Base-by-base conservation (phyloP, 2,329 filamentous ascomycete genomes). In the Colletotrichum limetticola region DNA sequence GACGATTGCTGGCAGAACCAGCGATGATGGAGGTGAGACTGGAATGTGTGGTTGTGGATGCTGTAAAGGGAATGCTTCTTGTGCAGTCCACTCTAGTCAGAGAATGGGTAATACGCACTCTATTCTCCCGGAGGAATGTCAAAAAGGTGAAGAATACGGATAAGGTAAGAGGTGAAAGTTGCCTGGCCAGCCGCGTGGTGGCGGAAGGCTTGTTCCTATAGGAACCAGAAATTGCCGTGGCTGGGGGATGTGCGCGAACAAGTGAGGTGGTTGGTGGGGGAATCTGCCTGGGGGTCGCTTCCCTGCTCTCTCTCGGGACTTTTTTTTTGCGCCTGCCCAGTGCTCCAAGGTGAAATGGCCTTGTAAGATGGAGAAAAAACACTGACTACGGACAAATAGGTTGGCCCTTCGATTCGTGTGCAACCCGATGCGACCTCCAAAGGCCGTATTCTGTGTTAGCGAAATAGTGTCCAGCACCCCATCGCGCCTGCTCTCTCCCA, bases 221-320 rank as follows among this genome's bases (percentile, higher is more conserved):
- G 77, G 73, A 78, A 78, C 77, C 68, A 71, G 70, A 76, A 74
- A 75, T 64, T 66, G 63, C 70, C 55, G 76, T 76, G 76, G 75
- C 75, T 76, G 75, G 76, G 72, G 74, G 56, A 68, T 53, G 32
- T 59, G 59, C 49, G 26, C 49, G 46, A 46, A 46, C 46, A 68
- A 72, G 28, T 63, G 66, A 70, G 74, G 74, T 74, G 74, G 74
- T 72, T 74, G 75, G 75, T 74, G 70, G 73, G 60, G 59, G 28
- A 42, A 24, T 46, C n/a, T 26, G 46, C 66, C 28, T 46, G 69
- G 53, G 58, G 30, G 22, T 32, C 24, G 6, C 37, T 64, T 60
- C 46, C 70, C 24, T 70, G 60, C 35, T 56, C 19, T 30, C 53
- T 37, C 30, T 30, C 11, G 30, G 49, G 16, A 28, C 22, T 24